Evolutionary conservation across 1,284 basidiomycete genomes (phyloP), one percentile per base, ranked within the genome.

Genomic region (Irpex lacteus): DNA sequence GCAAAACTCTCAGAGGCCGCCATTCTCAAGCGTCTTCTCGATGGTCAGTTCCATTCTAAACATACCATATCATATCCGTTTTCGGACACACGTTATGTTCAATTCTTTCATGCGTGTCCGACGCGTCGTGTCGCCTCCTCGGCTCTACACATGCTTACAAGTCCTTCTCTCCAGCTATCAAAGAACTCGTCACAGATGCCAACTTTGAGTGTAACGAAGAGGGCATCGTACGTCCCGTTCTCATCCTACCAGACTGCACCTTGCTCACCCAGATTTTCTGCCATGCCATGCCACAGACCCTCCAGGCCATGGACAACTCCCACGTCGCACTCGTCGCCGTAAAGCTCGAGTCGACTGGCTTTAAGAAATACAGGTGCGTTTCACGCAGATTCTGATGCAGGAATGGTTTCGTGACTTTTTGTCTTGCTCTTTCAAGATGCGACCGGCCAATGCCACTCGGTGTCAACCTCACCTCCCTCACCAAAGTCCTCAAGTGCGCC

Each of bases 271-370:
- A 6, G 6, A n/a, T 34, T 34, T 34, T 34, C 32, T 34, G 32
- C 32, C 5, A 34, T 34, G 32, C 32, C 5, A 34, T 34, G 32
- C 32, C 32, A 34, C 40, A 62, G 88, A 87, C 88, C 63, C 85
- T 98, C 13, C 98, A 99, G 84, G 97, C 98, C 0, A 99, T 99
- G 98, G 98, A 99, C 83, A 98, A 98, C 85, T 98, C 97, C 5
- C 98, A 99, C 79, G 97, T 99, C 72, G 98, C 97, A 1, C 91
- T 98, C 65, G 97, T 98, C 47, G 81, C 94, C 6, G 92, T 97
- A 59, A 85, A 90, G 67, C 85, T 98, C 59, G 80, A 89, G 36
- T 85, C 87, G 0, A 80, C 84, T 0, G 93, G 93, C 37, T 98
- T 98, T 82, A 88, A 92, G 73, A 83, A 86, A 63, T 99, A 93